Evolutionary conservation across 352 stramenopile genomes (phyloP), one percentile per base, ranked within the genome.

Genomic region (Globisporangium uncinulatum): DNA sequence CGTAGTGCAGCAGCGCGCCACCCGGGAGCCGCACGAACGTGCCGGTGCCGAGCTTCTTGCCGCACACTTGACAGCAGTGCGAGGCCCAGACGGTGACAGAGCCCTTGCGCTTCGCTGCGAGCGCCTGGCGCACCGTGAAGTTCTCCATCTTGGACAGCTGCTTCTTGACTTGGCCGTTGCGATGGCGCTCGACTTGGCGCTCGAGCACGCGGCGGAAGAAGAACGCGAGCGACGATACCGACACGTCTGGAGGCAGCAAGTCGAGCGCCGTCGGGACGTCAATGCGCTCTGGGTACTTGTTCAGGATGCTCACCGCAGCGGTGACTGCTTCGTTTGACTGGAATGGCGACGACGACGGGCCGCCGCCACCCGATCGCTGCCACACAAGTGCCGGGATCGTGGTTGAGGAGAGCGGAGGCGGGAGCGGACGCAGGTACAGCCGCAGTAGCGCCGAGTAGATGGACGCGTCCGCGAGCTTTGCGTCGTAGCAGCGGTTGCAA

Each of bases 141-240:
- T 94, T 94, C 54, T 88, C 84, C 70, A 94, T 94, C 66, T 94
- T 94, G n/a, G 79, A 75, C 20, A 94, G 68, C 24, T 94, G 84
- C 53, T 81, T 90, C 68, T 88, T 88, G 50, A 94, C 81, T 73
- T 94, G 84, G 13, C 80, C 80, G 20, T 90, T 91, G 58, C 82
- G 84, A 46, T 71, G 77, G 15, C 78, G 77, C 58, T 92, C 67
- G 10, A 94, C 80, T 24, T 92, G 79, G 4, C 70, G 71, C 61
- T 94, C 84, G 39, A 94, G 55, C 2, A 92, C 80, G 45, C 80
- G 76, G 32, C 79, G 73, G 44, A 94, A 88, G 49, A 92, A 92
- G 0, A 52, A 51, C n/a, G 65, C 65, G 29, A 94, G 65, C 13
- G 74, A 66, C 6, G 71, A 56, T 5, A 78, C 70, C 1, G 77